phyloP scores from a whole-genome alignment of 192 early-diverging fungal species.

The Coemansia sp. region DNA sequence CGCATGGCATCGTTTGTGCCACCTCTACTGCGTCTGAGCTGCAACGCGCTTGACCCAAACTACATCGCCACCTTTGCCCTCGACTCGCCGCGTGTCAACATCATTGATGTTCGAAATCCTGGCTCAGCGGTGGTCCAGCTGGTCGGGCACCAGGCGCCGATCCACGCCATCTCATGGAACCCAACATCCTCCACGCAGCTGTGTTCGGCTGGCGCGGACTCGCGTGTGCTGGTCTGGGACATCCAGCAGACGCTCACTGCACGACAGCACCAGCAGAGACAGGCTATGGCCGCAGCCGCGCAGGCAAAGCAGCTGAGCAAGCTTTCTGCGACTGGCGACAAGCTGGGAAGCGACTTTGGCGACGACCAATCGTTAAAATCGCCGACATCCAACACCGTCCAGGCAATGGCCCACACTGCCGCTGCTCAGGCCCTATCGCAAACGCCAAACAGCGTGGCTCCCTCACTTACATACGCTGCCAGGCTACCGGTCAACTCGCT shows the following conservation, averaged over 20 bases:
- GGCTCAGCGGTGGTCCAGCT: slow-evolving; percentile 84
- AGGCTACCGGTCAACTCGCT: slow-evolving; percentile 77
- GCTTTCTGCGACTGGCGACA: slow-evolving; percentile 18
- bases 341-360: slow-evolving; percentile 10
- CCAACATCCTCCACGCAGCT: slow-evolving; percentile 77
- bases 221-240: slow-evolving; percentile 92
- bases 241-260: slow-evolving; percentile 57
- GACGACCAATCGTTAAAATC: slow-evolving; percentile 34
- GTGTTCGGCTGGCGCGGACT: slow-evolving; percentile 87
- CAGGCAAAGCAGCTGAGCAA: slow-evolving; percentile 50
- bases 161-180: slow-evolving; percentile 89
- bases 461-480: slow-evolving; percentile 76
- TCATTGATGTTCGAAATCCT: slow-evolving; percentile 91
- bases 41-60: slow-evolving; percentile 88
- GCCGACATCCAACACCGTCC: slow-evolving; percentile 38
- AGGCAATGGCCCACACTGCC: slow-evolving; percentile 53
- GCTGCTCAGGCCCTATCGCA: slow-evolving; percentile 43
- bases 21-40: slow-evolving; percentile 79
- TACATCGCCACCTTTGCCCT: slow-evolving; percentile 90
- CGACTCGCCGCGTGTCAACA: slow-evolving; percentile 76
- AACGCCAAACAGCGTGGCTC: slow-evolving; percentile 42
- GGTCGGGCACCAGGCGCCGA: slow-evolving; percentile 68
- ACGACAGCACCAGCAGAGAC: slow-evolving; percentile 48
- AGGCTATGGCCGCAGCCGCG: slow-evolving; percentile 42
- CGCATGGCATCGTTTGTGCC: slow-evolving; percentile 46